Evolutionary conservation across 2,329 filamentous ascomycete species (phyloP).

Genomic region (Fusarium buharicum): DNA sequence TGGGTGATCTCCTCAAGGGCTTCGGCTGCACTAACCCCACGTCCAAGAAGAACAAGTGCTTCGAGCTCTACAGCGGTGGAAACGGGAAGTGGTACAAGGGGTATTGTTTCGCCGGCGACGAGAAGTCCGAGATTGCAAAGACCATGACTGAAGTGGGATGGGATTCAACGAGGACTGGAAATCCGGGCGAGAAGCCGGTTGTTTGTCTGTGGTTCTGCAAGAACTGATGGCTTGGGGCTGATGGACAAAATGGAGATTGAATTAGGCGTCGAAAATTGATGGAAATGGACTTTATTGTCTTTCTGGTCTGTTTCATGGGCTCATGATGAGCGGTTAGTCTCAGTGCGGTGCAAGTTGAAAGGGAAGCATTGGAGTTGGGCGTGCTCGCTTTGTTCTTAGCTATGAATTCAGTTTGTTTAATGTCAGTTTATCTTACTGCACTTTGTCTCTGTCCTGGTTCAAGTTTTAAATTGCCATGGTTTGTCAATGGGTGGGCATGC

Average conservation of each 20-base stretch:
- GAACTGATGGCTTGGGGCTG: constrained; percentile 48
- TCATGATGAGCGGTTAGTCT: not conserved
- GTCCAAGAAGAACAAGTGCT: constrained; percentile 65
- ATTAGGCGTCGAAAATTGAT: not conserved
- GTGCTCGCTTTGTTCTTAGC: not conserved
- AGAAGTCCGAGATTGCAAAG: constrained; percentile 60
- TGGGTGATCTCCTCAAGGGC: constrained; percentile 67
- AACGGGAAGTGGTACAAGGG: constrained; percentile 70
- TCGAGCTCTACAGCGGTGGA: constrained; percentile 65
- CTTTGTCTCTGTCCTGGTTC: not conserved
- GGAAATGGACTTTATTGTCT: not conserved
- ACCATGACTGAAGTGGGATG: constrained; percentile 68
- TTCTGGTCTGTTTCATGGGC: not conserved
- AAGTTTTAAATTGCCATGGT: too few relatives aligned
- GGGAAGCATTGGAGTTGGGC: constrained; percentile 12
- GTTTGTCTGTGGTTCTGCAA: constrained; percentile 71
- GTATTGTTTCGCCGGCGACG: constrained; percentile 60
- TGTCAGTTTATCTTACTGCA: not conserved
- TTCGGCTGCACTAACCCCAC: constrained; percentile 65
- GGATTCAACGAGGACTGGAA: constrained; percentile 62
- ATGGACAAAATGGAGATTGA: fast-evolving
- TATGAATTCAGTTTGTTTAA: not conserved
- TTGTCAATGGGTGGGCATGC: too few relatives aligned
- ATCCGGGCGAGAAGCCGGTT: constrained; percentile 60
- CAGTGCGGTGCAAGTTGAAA: not conserved